Conservation (phyloP, 1,139 yeast species). For the Blastobotrys illinoisensis region DNA sequence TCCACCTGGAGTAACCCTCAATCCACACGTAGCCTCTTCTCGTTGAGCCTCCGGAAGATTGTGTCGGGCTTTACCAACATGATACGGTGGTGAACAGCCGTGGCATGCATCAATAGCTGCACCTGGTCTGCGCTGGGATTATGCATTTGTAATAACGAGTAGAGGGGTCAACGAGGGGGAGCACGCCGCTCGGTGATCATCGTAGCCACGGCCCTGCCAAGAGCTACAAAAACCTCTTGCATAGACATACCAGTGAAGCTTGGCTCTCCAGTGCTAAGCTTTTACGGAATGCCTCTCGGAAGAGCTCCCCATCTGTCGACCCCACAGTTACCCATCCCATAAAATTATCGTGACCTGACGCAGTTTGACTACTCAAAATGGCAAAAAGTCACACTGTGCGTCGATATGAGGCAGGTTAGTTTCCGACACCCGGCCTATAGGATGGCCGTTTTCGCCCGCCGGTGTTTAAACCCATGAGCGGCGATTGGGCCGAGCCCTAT, state of each 20-base stretch:
- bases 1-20: too few relatives aligned
- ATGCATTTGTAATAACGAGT: neutral
- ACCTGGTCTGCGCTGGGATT: neutral
- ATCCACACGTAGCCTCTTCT: neutral
- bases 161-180: neutral
- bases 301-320: neutral
- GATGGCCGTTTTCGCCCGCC: neutral
- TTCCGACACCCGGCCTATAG: neutral
- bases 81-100: neutral
- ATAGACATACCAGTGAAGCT: neutral
- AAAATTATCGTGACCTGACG: neutral
- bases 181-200: neutral
- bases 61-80: too few relatives aligned
- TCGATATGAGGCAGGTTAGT: neutral
- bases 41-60: too few relatives aligned
- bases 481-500: neutral
- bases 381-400: neutral
- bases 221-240: neutral
- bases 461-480: neutral
- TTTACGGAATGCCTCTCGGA: neutral
- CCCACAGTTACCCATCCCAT: neutral
- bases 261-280: neutral
- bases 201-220: neutral
- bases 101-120: neutral
- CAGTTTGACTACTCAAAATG: neutral